phyloP scores from a whole-genome alignment of 495 filamentous ascomycete species.

The Aspergillus nanangensis region DNA sequence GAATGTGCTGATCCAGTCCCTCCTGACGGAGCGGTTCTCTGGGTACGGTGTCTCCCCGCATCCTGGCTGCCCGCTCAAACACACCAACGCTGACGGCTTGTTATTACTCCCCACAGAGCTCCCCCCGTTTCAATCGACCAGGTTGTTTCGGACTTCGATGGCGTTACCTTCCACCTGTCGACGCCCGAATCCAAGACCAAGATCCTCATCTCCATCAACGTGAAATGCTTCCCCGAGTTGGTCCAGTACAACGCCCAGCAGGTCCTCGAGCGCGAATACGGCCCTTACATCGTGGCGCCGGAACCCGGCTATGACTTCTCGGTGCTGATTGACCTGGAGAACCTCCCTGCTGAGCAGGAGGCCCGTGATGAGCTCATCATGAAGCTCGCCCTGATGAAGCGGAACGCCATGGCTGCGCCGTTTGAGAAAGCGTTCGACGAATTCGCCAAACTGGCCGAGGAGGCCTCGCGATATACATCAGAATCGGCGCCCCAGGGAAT shows the following conservation, averaged over 20 bases:
- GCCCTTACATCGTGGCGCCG: constrained; percentile 78
- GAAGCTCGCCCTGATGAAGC: constrained; percentile 83
- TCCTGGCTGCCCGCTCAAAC: constrained; percentile 21
- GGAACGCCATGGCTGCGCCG: constrained; percentile 96
- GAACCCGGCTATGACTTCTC: constrained; percentile 96
- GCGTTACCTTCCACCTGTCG: constrained; percentile 94
- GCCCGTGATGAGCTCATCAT: constrained; percentile 78
- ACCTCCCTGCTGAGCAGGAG: constrained; percentile 75
- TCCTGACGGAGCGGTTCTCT: constrained; percentile 91
- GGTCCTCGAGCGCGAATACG: constrained; percentile 92
- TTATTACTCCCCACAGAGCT: constrained; percentile 50
- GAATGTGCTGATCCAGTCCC: constrained; percentile 93
- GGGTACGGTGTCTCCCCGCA: constrained; percentile 53
- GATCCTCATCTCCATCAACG: constrained; percentile 86
- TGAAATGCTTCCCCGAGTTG: constrained; percentile 92
- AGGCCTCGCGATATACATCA: constrained; percentile 82
- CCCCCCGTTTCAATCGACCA: constrained; percentile 88
- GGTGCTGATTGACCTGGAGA: constrained; percentile 79
- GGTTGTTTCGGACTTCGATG: constrained; percentile 96
- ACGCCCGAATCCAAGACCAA: constrained; percentile 89
- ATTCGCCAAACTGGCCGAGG: constrained; percentile 77
- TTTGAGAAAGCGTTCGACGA: constrained; percentile 96
- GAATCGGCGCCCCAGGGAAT: constrained; percentile 89
- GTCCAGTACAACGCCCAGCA: constrained; percentile 86
- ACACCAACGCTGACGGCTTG: constrained; percentile 27